These are phyloP conservation scores for Kokia cookei DNA, from an alignment of 441 rosid genomes.

Conservation along the genomic window DNA sequence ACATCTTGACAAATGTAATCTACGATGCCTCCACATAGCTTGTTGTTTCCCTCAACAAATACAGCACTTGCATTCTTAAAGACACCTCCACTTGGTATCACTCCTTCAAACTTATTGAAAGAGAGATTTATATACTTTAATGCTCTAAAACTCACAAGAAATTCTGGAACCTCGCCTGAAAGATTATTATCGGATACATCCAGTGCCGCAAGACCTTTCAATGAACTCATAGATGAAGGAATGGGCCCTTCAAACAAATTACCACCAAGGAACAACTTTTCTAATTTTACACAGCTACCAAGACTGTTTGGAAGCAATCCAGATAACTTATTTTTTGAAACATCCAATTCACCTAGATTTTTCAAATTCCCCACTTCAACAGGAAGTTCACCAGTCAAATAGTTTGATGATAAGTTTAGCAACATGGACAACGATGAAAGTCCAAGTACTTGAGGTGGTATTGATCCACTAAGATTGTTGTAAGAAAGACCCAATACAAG, in stretches of 20 bases:
- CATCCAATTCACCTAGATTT: background rate
- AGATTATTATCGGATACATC: slow-evolving; percentile 20
- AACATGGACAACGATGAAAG: background rate
- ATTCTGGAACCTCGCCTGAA: slow-evolving; percentile 11
- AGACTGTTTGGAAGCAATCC: background rate
- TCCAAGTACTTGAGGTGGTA: background rate
- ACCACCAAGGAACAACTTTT: background rate
- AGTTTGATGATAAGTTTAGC: background rate
- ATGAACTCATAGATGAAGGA: slow-evolving; percentile 3
- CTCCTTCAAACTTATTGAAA: slow-evolving; percentile 21
- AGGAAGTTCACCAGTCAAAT: slow-evolving; percentile 3
- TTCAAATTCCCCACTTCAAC: background rate
- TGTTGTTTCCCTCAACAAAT: slow-evolving; percentile 9
- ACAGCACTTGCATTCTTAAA: slow-evolving; percentile 16
- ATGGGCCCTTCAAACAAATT: slow-evolving; percentile 10
- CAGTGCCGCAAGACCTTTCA: slow-evolving; percentile 5
- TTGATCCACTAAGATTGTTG: slow-evolving; percentile 3
- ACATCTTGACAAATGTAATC: slow-evolving; percentile 13
- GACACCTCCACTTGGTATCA: slow-evolving; percentile 14
- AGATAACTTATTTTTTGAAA: background rate
- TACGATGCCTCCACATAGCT: slow-evolving; percentile 24
- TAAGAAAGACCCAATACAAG: background rate
- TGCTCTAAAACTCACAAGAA: background rate
- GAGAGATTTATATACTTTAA: slow-evolving; percentile 14
- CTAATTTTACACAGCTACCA: background rate